phyloP scores from a whole-genome alignment of 2,329 filamentous ascomycete genomes.

The Claviceps africana region DNA sequence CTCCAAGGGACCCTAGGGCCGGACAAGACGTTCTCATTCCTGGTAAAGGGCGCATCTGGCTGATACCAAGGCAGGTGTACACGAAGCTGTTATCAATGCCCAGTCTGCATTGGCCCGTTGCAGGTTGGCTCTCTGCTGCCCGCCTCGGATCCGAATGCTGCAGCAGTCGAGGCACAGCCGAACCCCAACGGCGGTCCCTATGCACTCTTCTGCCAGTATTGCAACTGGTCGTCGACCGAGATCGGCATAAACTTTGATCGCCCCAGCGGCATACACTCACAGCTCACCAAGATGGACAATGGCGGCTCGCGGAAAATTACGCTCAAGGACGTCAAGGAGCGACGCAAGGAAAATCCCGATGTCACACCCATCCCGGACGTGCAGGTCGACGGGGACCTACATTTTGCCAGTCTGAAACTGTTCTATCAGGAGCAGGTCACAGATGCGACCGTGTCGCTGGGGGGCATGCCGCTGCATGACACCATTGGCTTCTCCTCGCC shows the following conservation, averaged over 20 bases:
- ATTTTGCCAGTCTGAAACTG: constrained; percentile 58
- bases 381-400: constrained; percentile 48
- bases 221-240: constrained; percentile 83
- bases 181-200: constrained; percentile 40
- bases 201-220: constrained; percentile 77
- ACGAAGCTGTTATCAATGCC: constrained; percentile 90
- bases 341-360: constrained; percentile 32
- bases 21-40: neutral
- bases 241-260: constrained; percentile 85
- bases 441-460: constrained; percentile 39
- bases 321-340: constrained; percentile 35
- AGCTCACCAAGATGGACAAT: constrained; percentile 59
- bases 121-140: constrained; percentile 58
- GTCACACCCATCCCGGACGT: constrained; percentile 25
- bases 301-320: constrained; percentile 39
- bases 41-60: neutral
- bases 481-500: constrained; percentile 54
- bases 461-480: constrained; percentile 28
- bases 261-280: constrained; percentile 69
- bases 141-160: constrained; percentile 29
- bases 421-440: constrained; percentile 75
- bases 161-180: constrained; percentile 25
- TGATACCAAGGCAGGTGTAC: constrained; percentile 50
- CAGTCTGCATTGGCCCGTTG: constrained; percentile 71
- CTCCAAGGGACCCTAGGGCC: neutral